Evolutionary conservation across 768 basidiomycete genomes (phyloP), one percentile per base, ranked within the genome.

Genomic region (Solioccasus polychromus): DNA sequence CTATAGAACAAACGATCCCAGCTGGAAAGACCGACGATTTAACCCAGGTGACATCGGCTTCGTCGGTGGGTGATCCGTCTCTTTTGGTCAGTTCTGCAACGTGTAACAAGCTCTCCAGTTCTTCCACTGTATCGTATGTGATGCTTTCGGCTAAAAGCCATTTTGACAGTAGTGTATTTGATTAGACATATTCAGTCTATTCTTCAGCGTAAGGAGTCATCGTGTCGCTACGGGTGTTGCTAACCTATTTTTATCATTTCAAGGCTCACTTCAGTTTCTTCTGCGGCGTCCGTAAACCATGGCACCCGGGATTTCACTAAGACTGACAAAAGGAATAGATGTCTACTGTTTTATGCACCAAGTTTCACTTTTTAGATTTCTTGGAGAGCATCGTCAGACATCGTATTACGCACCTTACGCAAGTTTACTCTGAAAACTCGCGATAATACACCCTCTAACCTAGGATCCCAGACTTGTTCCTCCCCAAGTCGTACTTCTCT

Each of bases 101-200:
- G 24, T 19, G 24, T 31, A 39, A 62, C 35, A 8, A 11, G n/a
- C 15, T n/a, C 17, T 39, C 28, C 42, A 82, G 82, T 79, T 19
- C 67, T 84, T 20, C 82, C 82, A 12, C 54, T 84, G 9, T 84
- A 78, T 59, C 82, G 82, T 83, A 57, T 61, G 78, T 62, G 26
- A 19, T 15, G 2, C 35, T 28, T 44, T 24, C 11, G 2, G 24
- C 31, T 38, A 20, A 12, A 11, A 8, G 14, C 4, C 5, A n/a
- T 14, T 7, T 23, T 37, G 36, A 37, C 38, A 11, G 25, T 10
- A 22, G 47, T 12, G 12, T 14, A 20, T 23, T 40, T 31, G 47
- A 29, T 45, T 51, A 79, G 83, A 86, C 55, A 83, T 85, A 8
- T 86, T 83, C 59, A 83, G 84, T 14, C 60, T 85, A 19, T 73